A percentile compares a stretch with the other conserved stretches of the same genome.
Evolutionary conservation across 192 early-diverging fungal species (phyloP).

Genomic region (Linnemannia hyalina): DNA sequence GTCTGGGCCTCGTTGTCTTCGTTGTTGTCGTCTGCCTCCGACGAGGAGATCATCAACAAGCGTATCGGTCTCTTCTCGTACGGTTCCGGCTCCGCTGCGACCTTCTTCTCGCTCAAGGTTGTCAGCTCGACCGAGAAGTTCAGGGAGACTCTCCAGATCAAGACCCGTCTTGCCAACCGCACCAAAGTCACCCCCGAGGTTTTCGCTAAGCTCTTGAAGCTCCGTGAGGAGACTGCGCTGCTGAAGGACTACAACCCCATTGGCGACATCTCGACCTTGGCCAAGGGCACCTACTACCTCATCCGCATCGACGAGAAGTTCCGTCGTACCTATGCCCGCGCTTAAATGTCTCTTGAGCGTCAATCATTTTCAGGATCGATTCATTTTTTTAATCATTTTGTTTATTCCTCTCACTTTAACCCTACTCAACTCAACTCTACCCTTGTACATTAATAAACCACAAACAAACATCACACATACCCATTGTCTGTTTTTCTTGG

Average conservation of each 20-base stretch:
- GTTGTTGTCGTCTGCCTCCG: slow-evolving; percentile 79
- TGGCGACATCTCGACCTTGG: slow-evolving; percentile 71
- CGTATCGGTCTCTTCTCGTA: slow-evolving; percentile 94
- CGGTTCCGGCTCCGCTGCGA: slow-evolving; percentile 95
- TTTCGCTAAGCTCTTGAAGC: slow-evolving; percentile 85
- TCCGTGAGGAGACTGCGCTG: slow-evolving; percentile 91
- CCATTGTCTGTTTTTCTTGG: neutral
- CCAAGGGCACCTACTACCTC: slow-evolving; percentile 90
- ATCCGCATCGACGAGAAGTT: slow-evolving; percentile 92
- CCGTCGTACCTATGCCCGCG: slow-evolving; percentile 87
- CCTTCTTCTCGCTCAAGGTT: slow-evolving; percentile 94
- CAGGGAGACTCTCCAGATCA: slow-evolving; percentile 73
- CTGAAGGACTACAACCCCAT: slow-evolving; percentile 84
- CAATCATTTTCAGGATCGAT: neutral
- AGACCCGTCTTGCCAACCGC: slow-evolving; percentile 78
- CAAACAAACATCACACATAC: no score
- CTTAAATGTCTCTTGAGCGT: slow-evolving; percentile 15
- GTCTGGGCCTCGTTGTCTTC: slow-evolving; percentile 80
- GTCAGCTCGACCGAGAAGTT: slow-evolving; percentile 73
- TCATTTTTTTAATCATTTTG: slow-evolving; percentile 1
- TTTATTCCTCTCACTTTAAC: neutral
- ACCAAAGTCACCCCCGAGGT: slow-evolving; percentile 79
- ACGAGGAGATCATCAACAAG: slow-evolving; percentile 83
- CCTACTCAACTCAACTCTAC: neutral
- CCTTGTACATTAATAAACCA: slow-evolving; percentile 9